phyloP scores from a whole-genome alignment of 2,329 filamentous ascomycete genomes.

The Curvularia spicifera region DNA sequence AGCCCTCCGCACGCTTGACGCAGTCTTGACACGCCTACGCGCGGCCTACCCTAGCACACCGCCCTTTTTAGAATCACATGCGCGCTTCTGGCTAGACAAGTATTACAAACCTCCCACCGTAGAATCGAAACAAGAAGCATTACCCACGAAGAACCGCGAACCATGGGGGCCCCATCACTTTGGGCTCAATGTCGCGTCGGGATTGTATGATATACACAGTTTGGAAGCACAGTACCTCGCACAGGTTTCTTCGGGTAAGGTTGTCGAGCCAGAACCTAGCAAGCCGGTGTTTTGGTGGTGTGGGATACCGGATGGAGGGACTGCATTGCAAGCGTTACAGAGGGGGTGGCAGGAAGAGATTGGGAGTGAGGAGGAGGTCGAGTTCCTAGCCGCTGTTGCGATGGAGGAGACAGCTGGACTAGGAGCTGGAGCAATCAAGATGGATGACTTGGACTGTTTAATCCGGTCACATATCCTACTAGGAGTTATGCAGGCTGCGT shows the following conservation, averaged over 20 bases:
- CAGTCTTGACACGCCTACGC: slow-evolving; percentile 6
- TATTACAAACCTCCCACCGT: no score
- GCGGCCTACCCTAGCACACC: slow-evolving; percentile 5
- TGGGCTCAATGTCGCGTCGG: slow-evolving; percentile 13
- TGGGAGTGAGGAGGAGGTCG: neutral
- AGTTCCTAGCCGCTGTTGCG: neutral
- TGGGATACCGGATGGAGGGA: neutral
- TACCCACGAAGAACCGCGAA: slow-evolving; percentile 6
- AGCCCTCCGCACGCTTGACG: slow-evolving; percentile 6
- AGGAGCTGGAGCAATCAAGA: neutral
- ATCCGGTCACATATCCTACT: neutral
- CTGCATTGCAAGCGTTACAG: neutral
- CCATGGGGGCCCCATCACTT: slow-evolving; percentile 12
- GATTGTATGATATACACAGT: slow-evolving; percentile 13
- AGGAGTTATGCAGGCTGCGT: neutral
- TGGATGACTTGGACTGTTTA: neutral
- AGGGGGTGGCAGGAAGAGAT: neutral
- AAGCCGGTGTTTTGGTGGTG: neutral
- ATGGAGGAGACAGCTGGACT: neutral
- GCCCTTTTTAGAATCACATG: neutral
- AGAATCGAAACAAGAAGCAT: no score
- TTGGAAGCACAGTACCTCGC: neutral
- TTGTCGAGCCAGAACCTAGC: neutral
- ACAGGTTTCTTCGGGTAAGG: neutral
- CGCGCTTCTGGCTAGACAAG: no score